Conservation (phyloP, 805 yeast genomes). For the Myxozyma melibiosi region DNA sequence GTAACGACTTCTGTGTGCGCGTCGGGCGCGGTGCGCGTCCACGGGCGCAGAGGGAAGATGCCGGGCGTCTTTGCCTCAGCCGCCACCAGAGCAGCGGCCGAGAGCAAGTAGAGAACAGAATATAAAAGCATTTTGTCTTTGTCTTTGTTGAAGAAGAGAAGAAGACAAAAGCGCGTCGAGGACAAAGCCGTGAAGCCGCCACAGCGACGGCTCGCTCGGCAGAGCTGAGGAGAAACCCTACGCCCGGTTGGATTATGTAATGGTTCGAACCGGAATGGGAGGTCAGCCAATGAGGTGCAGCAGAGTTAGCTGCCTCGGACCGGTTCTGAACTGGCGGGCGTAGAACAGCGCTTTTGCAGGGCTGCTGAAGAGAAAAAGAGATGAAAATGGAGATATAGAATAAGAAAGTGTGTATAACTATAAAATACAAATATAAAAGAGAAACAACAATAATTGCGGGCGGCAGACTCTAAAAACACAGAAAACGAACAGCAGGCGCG, state of each 20-base stretch:
- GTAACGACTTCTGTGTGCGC: conserved; percentile 56
- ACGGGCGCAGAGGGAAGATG: conserved; percentile 27
- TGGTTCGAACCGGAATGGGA: neutral
- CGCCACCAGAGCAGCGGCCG: conserved; percentile 18
- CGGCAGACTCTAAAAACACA: too few species aligned
- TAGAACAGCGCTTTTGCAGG: neutral
- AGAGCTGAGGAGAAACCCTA: neutral
- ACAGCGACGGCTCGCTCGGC: neutral
- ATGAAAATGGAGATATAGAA: too few species aligned
- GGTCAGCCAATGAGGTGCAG: neutral
- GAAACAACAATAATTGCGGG: too few species aligned
- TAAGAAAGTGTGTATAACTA: too few species aligned
- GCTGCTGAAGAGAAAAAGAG: neutral
- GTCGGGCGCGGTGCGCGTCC: conserved; percentile 34
- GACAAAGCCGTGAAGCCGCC: neutral
- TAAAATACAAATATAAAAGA: too few species aligned
- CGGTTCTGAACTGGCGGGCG: neutral
- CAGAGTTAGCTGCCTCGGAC: neutral
- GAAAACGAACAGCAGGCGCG: too few species aligned
- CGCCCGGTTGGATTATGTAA: too few species aligned
- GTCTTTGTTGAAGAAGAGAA: neutral
- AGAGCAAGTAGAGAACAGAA: neutral
- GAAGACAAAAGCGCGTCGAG: neutral
- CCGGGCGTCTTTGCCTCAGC: conserved; percentile 33
- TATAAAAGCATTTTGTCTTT: conserved; percentile 1